A percentile compares a stretch with the other conserved stretches of the same genome.
phyloP scores from a whole-genome alignment of 768 basidiomycete species.

The Floccularia luteovirens region DNA sequence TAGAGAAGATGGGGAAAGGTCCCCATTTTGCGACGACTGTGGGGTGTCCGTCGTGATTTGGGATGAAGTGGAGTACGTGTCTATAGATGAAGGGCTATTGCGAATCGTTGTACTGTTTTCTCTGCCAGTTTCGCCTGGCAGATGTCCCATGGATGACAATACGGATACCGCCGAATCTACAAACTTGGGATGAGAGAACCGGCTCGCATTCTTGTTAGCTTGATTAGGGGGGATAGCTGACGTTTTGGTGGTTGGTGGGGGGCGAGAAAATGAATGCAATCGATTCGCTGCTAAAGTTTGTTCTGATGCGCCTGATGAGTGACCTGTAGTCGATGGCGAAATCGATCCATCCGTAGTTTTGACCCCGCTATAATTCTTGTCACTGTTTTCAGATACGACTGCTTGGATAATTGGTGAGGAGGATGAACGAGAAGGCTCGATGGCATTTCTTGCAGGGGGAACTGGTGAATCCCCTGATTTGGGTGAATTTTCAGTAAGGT shows the following conservation, averaged over 20 bases:
- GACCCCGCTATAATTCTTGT: no score
- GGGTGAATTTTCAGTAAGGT: no score
- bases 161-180: conserved; percentile 18
- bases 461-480: no score
- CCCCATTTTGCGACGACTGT: not conserved
- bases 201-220: no score
- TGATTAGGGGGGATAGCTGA: not conserved
- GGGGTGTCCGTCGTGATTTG: not conserved
- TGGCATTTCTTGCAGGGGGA: no score
- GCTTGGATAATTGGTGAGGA: no score
- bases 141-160: conserved; percentile 13
- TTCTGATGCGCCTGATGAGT: not conserved
- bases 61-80: not conserved
- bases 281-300: no score
- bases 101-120: not conserved
- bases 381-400: no score
- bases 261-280: conserved; percentile 11
- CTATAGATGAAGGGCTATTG: conserved; percentile 6
- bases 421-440: no score
- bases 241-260: conserved; percentile 13
- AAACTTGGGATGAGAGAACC: no score
- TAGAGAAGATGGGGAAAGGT: not conserved
- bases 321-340: not conserved
- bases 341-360: no score
- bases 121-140: not conserved